These are phyloP conservation scores for Annulohypoxylon maeteangense DNA, from an alignment of 495 filamentous ascomycete species.

Conservation along the genomic window DNA sequence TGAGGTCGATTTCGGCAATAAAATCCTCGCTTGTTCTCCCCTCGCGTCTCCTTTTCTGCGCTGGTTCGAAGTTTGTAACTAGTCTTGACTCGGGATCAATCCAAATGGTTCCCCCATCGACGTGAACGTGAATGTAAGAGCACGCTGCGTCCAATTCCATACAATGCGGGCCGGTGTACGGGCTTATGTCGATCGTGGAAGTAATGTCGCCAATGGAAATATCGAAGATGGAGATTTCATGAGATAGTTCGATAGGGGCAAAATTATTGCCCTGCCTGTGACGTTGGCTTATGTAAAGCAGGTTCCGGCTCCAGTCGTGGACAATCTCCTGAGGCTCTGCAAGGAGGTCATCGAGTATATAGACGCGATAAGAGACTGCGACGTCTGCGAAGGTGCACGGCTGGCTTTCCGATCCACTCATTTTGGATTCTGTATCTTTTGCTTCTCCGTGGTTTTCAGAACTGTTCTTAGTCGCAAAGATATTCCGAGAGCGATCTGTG, in stretches of 20 bases:
- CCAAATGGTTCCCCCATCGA: slow-evolving; percentile 39
- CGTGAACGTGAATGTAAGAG: slow-evolving; percentile 38
- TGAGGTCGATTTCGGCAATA: slow-evolving; percentile 40
- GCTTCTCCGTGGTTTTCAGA: neutral
- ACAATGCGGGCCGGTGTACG: slow-evolving; percentile 40
- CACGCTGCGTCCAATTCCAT: slow-evolving; percentile 37
- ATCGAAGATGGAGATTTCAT: slow-evolving; percentile 38
- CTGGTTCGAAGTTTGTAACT: slow-evolving; percentile 37
- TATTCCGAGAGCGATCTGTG: slow-evolving; percentile 3
- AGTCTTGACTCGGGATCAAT: slow-evolving; percentile 36
- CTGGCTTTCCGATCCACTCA: slow-evolving; percentile 24
- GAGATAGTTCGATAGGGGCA: slow-evolving; percentile 40
- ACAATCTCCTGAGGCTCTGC: slow-evolving; percentile 44
- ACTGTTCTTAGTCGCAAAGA: slow-evolving; percentile 5
- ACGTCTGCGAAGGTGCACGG: slow-evolving; percentile 38
- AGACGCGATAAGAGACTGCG: slow-evolving; percentile 40
- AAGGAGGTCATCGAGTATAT: slow-evolving; percentile 45
- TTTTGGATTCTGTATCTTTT: slow-evolving; percentile 12
- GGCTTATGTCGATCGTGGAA: slow-evolving; percentile 36
- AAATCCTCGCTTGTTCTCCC: slow-evolving; percentile 38
- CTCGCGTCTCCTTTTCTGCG: slow-evolving; percentile 20
- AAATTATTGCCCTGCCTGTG: slow-evolving; percentile 38
- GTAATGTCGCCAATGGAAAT: slow-evolving; percentile 31
- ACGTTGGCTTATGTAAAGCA: slow-evolving; percentile 42
- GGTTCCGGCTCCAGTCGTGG: slow-evolving; percentile 39